phyloP scores from a whole-genome alignment of 164 flowering plant genomes.

The Kingdonia uniflora region DNA sequence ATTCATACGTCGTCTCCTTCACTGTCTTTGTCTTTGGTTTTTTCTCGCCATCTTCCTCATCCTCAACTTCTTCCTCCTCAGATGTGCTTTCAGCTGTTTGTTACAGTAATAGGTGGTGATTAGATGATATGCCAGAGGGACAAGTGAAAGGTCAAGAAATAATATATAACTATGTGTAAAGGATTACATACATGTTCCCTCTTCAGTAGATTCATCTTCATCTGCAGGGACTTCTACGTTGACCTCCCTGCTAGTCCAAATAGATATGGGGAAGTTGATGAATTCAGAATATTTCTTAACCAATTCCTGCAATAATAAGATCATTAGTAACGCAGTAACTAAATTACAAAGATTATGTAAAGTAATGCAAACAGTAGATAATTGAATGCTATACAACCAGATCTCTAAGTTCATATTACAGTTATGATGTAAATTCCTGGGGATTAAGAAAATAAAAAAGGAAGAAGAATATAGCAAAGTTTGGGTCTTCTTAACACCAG shows the following conservation, averaged over 20 bases:
- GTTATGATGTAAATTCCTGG: too few species aligned
- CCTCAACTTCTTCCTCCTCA: constrained; percentile 63
- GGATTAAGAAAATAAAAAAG: too few species aligned
- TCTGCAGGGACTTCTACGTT: constrained; percentile 93
- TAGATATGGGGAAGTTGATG: constrained; percentile 83
- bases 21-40: constrained; percentile 79
- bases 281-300: constrained; percentile 95
- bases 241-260: constrained; percentile 90
- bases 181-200: constrained; percentile 40
- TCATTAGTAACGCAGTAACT: not conserved
- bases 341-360: not conserved
- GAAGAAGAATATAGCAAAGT: too few species aligned
- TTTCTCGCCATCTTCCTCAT: constrained; percentile 73
- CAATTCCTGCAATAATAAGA: constrained; percentile 47
- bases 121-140: not conserved
- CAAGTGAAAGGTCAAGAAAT: constrained; percentile 3
- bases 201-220: constrained; percentile 80
- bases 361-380: not conserved
- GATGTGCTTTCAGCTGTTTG: constrained; percentile 55
- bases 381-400: too few species aligned
- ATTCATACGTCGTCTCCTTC: constrained; percentile 78
- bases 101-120: constrained; percentile 3
- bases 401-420: too few species aligned
- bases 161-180: not conserved
- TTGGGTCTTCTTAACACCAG: too few species aligned